Percentiles rank a stretch among this genome's conserved stretches.
Evolutionary conservation across 129 eudicot species (phyloP).

Genomic region (Flaveria linearis): DNA sequence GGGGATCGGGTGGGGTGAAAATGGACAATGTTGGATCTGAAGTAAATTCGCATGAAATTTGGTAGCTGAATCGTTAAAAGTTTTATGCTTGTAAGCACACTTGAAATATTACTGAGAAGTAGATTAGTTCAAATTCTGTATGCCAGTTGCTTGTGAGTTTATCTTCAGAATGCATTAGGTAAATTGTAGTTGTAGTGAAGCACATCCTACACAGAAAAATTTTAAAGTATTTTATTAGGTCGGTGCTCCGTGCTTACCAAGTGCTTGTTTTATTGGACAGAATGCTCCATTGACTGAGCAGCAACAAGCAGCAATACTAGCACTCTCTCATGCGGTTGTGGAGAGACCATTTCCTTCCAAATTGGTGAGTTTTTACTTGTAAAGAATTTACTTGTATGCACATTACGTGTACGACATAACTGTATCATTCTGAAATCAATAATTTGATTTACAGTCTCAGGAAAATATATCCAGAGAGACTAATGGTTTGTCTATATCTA

Average conservation of each 20-base stretch:
- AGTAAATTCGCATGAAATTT: slow-evolving; percentile 19
- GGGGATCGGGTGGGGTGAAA: background rate
- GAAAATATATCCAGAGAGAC: too few species aligned
- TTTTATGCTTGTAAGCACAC: background rate
- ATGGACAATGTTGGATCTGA: slow-evolving; percentile 17
- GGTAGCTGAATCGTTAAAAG: slow-evolving; percentile 13
- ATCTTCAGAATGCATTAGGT: slow-evolving; percentile 23
- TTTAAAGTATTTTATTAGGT: background rate
- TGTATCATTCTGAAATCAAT: too few species aligned
- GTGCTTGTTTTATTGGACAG: slow-evolving; percentile 42
- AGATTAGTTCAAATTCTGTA: background rate
- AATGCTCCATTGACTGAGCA: slow-evolving; percentile 96
- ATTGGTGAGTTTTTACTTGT: slow-evolving; percentile 48
- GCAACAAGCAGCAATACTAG: slow-evolving; percentile 88
- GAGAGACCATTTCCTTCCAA: slow-evolving; percentile 89
- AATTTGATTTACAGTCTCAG: too few species aligned
- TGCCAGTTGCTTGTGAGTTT: slow-evolving; percentile 20
- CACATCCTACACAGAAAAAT: background rate
- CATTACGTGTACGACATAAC: background rate
- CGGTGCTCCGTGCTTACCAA: slow-evolving; percentile 8
- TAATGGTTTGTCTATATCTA: too few species aligned
- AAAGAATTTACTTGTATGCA: background rate
- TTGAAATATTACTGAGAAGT: background rate
- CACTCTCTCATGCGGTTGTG: slow-evolving; percentile 87
- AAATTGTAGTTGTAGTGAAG: slow-evolving; percentile 27